Evolutionary conservation across 208 protist species (phyloP).

Genomic region (Crithidia thermophila): DNA sequence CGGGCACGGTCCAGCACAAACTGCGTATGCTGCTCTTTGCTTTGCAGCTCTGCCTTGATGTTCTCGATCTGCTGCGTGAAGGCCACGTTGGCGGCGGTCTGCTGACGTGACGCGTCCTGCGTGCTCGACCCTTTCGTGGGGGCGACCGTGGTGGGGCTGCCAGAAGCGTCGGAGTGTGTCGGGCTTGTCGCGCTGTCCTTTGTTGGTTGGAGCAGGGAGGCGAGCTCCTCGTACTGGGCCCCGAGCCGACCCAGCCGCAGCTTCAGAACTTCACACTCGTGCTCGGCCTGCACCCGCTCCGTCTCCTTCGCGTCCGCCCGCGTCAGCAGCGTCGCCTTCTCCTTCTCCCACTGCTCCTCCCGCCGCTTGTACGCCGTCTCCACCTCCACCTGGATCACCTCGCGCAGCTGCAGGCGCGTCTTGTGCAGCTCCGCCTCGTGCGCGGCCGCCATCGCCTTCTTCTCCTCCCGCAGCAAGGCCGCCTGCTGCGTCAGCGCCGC

Average conservation of each 20-base stretch:
- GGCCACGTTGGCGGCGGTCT: slow-evolving; percentile 15
- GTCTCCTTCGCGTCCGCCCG: slow-evolving; percentile 37
- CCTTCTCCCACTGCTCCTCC: slow-evolving; percentile 29
- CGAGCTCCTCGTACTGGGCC: slow-evolving; percentile 33
- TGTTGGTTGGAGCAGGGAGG: slow-evolving; percentile 22
- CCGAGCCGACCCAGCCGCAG: slow-evolving; percentile 22
- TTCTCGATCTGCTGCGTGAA: slow-evolving; percentile 32
- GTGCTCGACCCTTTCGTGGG: too few species aligned
- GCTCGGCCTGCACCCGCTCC: slow-evolving; percentile 28
- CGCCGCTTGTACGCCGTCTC: slow-evolving; percentile 23
- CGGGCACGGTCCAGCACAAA: slow-evolving; percentile 24
- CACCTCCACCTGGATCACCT: slow-evolving; percentile 33
- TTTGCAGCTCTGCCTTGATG: slow-evolving; percentile 42
- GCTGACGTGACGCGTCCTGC: slow-evolving; percentile 9
- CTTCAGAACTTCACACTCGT: slow-evolving; percentile 27
- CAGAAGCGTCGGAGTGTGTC: background rate
- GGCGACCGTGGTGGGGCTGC: background rate
- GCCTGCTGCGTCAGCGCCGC: slow-evolving; percentile 31
- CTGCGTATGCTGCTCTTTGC: slow-evolving; percentile 39
- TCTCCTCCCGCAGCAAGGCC: slow-evolving; percentile 46
- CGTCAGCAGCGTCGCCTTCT: slow-evolving; percentile 33
- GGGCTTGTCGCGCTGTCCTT: background rate
- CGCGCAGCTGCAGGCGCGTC: slow-evolving; percentile 19
- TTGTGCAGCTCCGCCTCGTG: slow-evolving; percentile 51
- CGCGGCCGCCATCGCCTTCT: slow-evolving; percentile 36